A percentile compares a stretch with the other conserved stretches of the same genome.
Evolutionary conservation across 805 yeast species (phyloP).

Genomic region (Candida piceae): DNA sequence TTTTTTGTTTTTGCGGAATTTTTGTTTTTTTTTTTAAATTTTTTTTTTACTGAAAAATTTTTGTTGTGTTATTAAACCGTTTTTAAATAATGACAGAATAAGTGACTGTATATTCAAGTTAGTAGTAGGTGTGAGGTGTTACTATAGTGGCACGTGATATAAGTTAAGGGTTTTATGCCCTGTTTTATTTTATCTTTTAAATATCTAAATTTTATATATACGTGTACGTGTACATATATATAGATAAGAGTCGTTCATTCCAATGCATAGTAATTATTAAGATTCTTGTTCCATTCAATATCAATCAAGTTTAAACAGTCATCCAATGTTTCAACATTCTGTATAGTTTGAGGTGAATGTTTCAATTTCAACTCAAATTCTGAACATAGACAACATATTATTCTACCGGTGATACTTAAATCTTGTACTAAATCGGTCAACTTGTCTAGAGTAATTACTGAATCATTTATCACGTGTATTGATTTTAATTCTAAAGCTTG

Average conservation of each 20-base stretch:
- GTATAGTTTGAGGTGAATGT: neutral
- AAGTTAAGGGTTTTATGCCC: neutral
- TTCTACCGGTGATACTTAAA: conserved; percentile 30
- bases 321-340: conserved; percentile 3
- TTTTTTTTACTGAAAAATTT: no score
- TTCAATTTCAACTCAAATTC: conserved; percentile 21
- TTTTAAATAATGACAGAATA: no score
- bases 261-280: conserved; percentile 31
- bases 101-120: no score
- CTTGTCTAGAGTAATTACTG: conserved; percentile 11
- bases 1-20: no score
- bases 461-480: neutral
- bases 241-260: no score
- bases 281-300: conserved; percentile 21
- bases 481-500: neutral
- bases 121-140: neutral
- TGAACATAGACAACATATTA: conserved; percentile 32
- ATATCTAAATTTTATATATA: no score
- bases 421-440: conserved; percentile 22
- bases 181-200: neutral
- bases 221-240: no score
- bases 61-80: no score
- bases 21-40: no score
- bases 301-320: conserved; percentile 10
- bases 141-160: neutral